phyloP scores from a whole-genome alignment of 2,329 filamentous ascomycete species.

The Lasiodiplodia theobromae region DNA sequence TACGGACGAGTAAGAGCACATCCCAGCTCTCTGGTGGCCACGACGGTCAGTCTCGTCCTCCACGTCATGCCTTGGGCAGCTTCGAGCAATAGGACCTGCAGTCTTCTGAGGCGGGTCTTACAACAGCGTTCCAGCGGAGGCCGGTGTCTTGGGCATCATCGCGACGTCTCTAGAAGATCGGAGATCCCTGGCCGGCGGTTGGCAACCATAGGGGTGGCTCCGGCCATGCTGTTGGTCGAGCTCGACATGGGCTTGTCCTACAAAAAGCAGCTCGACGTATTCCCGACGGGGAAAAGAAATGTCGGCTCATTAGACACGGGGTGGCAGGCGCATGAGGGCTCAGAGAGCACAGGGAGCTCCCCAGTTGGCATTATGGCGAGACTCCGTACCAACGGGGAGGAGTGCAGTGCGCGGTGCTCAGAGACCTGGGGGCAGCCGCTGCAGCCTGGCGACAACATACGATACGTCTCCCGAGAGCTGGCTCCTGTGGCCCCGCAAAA shows the following conservation, averaged over 20 bases:
- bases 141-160: conserved; percentile 28
- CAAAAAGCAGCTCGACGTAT: conserved; percentile 11
- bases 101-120: conserved; percentile 27
- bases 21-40: background rate
- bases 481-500: conserved; percentile 3
- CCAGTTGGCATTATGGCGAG: conserved; percentile 14
- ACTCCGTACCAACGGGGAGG: conserved; percentile 6
- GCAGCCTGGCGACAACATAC: conserved; percentile 15
- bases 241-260: conserved; percentile 25
- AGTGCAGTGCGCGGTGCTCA: conserved; percentile 8
- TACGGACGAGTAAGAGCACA: background rate
- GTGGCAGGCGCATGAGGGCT: conserved; percentile 19
- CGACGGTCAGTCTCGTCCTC: conserved; percentile 1
- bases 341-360: conserved; percentile 19
- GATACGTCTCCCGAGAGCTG: conserved; percentile 5
- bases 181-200: conserved; percentile 25
- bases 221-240: conserved; percentile 25
- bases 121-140: conserved; percentile 25
- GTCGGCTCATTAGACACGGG: background rate
- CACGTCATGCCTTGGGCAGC: conserved; percentile 27
- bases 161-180: conserved; percentile 25
- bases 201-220: conserved; percentile 12
- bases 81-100: conserved; percentile 24
- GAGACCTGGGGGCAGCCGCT: conserved; percentile 18
- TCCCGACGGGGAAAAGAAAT: conserved; percentile 13